Evolutionary conservation across 73 alveolate genomes (phyloP).

Genomic region (Tetrahymena borealis): DNA sequence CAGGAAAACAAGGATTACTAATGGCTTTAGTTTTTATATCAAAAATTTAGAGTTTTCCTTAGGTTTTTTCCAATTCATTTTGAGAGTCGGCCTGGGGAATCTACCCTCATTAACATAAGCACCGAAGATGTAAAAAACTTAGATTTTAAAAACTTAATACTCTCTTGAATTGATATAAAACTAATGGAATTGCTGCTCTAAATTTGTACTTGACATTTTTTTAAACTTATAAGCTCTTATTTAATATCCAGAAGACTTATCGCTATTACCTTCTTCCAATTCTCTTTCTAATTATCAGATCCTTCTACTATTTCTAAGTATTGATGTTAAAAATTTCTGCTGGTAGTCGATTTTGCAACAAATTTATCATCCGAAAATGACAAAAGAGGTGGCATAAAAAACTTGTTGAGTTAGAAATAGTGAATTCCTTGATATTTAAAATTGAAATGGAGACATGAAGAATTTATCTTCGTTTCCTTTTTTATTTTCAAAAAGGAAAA

Average conservation of each 20-base stretch:
- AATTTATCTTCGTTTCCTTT: neutral
- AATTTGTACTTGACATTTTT: neutral
- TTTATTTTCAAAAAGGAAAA: neutral
- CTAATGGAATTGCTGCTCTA: neutral
- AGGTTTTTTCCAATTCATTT: neutral
- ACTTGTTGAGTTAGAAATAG: neutral
- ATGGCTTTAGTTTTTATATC: neutral
- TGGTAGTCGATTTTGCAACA: neutral
- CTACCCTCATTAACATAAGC: neutral
- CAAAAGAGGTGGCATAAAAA: neutral
- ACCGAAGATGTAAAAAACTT: neutral
- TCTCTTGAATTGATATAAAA: neutral
- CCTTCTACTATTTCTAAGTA: neutral
- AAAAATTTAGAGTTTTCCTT: neutral
- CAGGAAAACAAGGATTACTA: neutral
- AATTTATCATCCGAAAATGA: neutral
- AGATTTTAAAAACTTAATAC: neutral
- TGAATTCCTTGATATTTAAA: neutral
- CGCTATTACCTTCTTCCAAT: neutral
- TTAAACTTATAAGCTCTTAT: neutral
- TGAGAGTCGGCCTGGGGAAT: neutral
- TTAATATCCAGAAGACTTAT: neutral
- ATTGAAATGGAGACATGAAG: neutral
- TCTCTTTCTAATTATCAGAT: neutral
- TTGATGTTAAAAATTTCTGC: neutral